Base-by-base conservation (phyloP, 306 rosid species). In the Fragaria ananassa region DNA sequence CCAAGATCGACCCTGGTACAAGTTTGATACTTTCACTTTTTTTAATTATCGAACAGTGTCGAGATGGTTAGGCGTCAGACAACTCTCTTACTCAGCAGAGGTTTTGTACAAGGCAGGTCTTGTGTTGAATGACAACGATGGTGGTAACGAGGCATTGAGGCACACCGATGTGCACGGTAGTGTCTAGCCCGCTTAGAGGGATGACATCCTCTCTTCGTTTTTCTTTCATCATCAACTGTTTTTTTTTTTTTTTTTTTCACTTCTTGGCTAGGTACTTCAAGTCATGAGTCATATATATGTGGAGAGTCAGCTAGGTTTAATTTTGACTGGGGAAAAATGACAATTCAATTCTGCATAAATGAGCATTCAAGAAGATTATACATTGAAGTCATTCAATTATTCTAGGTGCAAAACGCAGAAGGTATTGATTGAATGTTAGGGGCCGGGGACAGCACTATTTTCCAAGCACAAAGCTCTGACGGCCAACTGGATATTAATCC, bases 311-410 rank as follows among this genome's bases (percentile, higher is more conserved):
- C 25, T 13, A 7, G n/a, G 25, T 41, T 34, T 45, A 63, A 7
- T 10, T 6, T 34, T 31, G 68, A 63, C 42, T 1, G 44, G 69
- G 7, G 7, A 10, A 64, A 37, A 64, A 64, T 35, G 45, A 34
- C 45, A 34, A 31, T 17, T 34, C 5, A 34, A 58, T 9, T 58
- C 62, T 9, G 4, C 65, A 58, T 23, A 58, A 34, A 63, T 34
- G 42, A 31, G 68, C 68, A 63, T 62, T 62, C 7, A 31, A 13
- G 41, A 14, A 61, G 67, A 29, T 5, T 11, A 10, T 11, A 13
- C 13, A 56, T 57, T 62, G n/a, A 62, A 62, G 68, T 31, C 68
- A 31, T 15, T 63, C 45, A 34, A 63, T 63, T 34, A 63, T 63
- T 63, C 13, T 17, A 17, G 44, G 41, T 2, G 42, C 29, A 27